A percentile compares a stretch with the other conserved stretches of the same genome.
These are phyloP conservation scores for Boletus edulis DNA, from an alignment of 768 basidiomycete species.

Conservation along the genomic window DNA sequence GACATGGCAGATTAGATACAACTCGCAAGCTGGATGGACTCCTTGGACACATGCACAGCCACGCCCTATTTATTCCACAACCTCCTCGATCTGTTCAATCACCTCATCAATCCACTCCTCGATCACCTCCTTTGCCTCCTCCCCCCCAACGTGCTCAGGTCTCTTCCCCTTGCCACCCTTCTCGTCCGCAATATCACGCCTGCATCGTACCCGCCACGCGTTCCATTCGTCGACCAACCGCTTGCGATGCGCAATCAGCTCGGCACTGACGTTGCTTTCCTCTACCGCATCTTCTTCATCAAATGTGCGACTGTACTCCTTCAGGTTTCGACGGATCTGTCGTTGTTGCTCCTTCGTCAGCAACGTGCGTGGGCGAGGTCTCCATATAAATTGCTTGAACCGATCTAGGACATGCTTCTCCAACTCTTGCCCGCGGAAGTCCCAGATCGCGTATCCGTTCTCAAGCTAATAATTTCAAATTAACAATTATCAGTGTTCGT, in stretches of 20 bases:
- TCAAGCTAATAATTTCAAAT: conserved; percentile 68
- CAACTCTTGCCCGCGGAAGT: conserved; percentile 97
- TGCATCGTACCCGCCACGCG: conserved; percentile 82
- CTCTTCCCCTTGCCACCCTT: conserved; percentile 39
- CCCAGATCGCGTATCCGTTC: conserved; percentile 95
- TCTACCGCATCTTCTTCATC: conserved; percentile 97
- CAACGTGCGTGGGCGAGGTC: conserved; percentile 88
- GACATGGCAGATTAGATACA: conserved; percentile 29
- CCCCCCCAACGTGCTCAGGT: conserved; percentile 36
- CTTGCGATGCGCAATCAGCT: conserved; percentile 85
- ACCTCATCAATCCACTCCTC: conserved; percentile 95
- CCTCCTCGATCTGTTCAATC: conserved; percentile 87
- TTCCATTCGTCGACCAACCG: conserved; percentile 99
- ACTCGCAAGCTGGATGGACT: neutral
- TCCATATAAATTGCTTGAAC: conserved; percentile 99
- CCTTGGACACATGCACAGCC: conserved; percentile 18
- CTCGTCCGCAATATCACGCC: conserved; percentile 62
- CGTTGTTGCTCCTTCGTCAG: conserved; percentile 87
- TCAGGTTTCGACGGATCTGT: conserved; percentile 81
- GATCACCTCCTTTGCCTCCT: conserved; percentile 79
- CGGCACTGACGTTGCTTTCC: conserved; percentile 92
- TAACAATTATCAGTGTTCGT: conserved; percentile 7
- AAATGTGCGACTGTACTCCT: conserved; percentile 87
- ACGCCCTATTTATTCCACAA: conserved; percentile 44
- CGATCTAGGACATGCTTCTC: conserved; percentile 84